These are phyloP conservation scores for Piloderma croceum DNA, from an alignment of 768 basidiomycete species.

Conservation along the genomic window DNA sequence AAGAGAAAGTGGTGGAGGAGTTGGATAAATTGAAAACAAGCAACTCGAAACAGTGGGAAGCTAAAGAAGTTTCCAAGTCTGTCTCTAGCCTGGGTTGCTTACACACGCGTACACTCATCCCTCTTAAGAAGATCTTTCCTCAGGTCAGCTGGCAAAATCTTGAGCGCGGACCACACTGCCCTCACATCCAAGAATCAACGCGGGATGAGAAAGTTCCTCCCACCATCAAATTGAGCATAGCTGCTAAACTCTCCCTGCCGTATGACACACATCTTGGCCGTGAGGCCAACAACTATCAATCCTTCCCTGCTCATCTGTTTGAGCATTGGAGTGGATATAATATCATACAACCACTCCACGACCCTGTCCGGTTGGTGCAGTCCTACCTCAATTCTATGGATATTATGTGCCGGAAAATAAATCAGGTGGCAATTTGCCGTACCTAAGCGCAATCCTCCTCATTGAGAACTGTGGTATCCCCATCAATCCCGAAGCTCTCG, in stretches of 20 bases:
- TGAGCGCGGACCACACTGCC: no score
- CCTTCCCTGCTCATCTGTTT: slow-evolving; percentile 40
- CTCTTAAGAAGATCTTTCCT: no score
- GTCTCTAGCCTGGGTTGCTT: no score
- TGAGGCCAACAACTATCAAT: slow-evolving; percentile 42
- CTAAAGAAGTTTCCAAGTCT: slow-evolving; percentile 22
- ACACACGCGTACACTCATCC: no score
- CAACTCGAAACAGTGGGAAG: slow-evolving; percentile 21
- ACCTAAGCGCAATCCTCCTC: slow-evolving; percentile 37
- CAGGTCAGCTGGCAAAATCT: slow-evolving; percentile 10
- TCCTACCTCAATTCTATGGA: slow-evolving; percentile 63
- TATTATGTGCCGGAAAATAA: slow-evolving; percentile 38
- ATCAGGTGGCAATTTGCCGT: slow-evolving; percentile 11
- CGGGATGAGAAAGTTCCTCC: no score
- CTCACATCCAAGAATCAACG: no score
- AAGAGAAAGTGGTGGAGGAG: no score
- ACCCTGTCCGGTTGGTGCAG: slow-evolving; percentile 41
- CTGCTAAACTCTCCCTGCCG: slow-evolving; percentile 40
- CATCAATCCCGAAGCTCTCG: no score
- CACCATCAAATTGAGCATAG: slow-evolving; percentile 36
- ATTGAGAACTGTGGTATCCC: no score
- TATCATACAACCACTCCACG: slow-evolving; percentile 33
- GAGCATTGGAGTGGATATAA: slow-evolving; percentile 49
- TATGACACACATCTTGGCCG: slow-evolving; percentile 31
- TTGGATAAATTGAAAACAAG: no score